Conservation (phyloP, 2,329 filamentous ascomycete species). For the Cordyceps tenuipes region DNA sequence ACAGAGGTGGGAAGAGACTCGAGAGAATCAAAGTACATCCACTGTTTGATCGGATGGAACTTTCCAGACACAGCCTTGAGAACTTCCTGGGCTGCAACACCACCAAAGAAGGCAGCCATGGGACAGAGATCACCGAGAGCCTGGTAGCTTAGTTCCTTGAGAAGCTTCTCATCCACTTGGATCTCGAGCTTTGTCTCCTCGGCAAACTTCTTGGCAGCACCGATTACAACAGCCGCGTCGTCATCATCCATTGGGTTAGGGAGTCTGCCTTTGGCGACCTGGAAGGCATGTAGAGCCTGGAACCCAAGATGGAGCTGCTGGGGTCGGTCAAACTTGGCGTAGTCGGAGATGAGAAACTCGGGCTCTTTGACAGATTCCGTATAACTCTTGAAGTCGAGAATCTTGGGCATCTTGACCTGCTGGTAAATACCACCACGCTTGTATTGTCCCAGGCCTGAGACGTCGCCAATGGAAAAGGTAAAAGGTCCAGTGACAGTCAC, state of each 20-base stretch:
- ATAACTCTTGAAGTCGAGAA: slow-evolving; percentile 79
- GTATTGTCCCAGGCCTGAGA: slow-evolving; percentile 80
- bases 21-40: slow-evolving; percentile 96
- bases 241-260: slow-evolving; percentile 77
- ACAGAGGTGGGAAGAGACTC: slow-evolving; percentile 77
- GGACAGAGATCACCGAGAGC: slow-evolving; percentile 83
- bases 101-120: slow-evolving; percentile 92
- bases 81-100: slow-evolving; percentile 86
- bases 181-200: slow-evolving; percentile 55
- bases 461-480: slow-evolving; percentile 93
- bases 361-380: slow-evolving; percentile 73
- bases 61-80: slow-evolving; percentile 97
- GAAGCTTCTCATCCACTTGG: slow-evolving; percentile 84
- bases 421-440: slow-evolving; percentile 81
- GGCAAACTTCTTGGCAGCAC: slow-evolving; percentile 66
- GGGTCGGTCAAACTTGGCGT: slow-evolving; percentile 94
- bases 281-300: slow-evolving; percentile 84
- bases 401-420: slow-evolving; percentile 98
- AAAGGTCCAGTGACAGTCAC: slow-evolving; percentile 93
- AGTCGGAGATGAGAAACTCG: slow-evolving; percentile 87
- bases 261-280: slow-evolving; percentile 62
- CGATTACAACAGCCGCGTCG: slow-evolving; percentile 72
- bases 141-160: slow-evolving; percentile 91
- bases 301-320: slow-evolving; percentile 86
- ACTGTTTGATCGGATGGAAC: slow-evolving; percentile 91